Percentiles rank a stretch among this genome's conserved stretches.
Conservation (phyloP, 2,329 filamentous ascomycete species). For the Colletotrichum navitas region DNA sequence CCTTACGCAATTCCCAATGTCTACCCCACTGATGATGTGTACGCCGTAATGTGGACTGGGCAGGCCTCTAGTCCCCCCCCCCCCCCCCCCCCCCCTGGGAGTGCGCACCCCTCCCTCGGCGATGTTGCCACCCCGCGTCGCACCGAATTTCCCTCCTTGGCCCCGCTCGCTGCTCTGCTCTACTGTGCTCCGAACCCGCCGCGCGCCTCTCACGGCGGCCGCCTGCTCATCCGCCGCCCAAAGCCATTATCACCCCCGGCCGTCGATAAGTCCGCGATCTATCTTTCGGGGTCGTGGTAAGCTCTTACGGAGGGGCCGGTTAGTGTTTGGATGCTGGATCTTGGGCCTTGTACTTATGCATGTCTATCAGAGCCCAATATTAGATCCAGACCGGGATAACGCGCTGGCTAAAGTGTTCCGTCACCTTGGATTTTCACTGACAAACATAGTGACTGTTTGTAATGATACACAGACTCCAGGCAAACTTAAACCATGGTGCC, state of each 20-base stretch:
- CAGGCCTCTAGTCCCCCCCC: neutral
- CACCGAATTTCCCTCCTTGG: neutral
- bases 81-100: too few relatives aligned
- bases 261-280: neutral
- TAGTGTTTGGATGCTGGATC: neutral
- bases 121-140: slow-evolving; percentile 4
- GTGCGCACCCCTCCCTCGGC: slow-evolving; percentile 4
- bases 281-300: neutral
- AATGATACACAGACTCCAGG: neutral
- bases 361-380: neutral
- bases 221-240: slow-evolving; percentile 1
- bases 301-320: neutral
- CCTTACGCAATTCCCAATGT: slow-evolving; percentile 16
- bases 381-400: neutral
- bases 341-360: neutral
- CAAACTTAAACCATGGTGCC: neutral
- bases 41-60: slow-evolving; percentile 26
- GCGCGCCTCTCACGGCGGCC: slow-evolving; percentile 3
- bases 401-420: neutral
- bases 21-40: slow-evolving; percentile 3
- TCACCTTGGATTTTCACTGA: neutral
- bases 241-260: neutral
- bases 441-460: neutral
- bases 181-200: slow-evolving; percentile 11
- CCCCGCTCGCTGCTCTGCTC: slow-evolving; percentile 10